Base-by-base conservation (phyloP, 495 filamentous ascomycete species). In the Cercophora scortea region DNA sequence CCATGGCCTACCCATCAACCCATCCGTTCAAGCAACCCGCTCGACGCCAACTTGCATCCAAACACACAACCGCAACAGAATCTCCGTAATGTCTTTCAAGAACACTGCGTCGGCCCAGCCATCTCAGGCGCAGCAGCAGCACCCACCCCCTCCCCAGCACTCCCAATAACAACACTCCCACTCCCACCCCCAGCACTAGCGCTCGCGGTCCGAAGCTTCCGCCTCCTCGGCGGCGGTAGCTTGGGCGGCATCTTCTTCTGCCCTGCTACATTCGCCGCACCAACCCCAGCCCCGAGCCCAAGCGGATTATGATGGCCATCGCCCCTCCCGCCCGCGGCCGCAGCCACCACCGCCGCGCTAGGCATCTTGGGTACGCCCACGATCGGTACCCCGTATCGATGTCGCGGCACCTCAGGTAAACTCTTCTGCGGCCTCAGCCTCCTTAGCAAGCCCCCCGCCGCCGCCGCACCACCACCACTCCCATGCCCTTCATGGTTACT, bases 221-320 rank as follows among this genome's bases (percentile, higher is more conserved):
- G 71, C 45, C 63, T 47, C 53, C 78, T 71, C 53, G 78, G 78
- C 1, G 74, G 74, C 8, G 78, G 78, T 5, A 77, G 68, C 56
- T 80, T 78, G 0, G 78, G 78, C 13, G 78, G 78, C n/a, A 70
- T 47, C 59, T 75, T 80, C 60, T 79, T 81, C 19, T 46, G 57
- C 47, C 25, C 25, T 25, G 25, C 25, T 25, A 5, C 25, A 25
- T 25, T 25, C 25, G 25, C 25, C 2, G 2, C 25, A 5, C 25
- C 25, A 25, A 25, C 25, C 2, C 25, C 25, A 25, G 25, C 25
- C 5, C 25, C 25, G 5, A 25, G 25, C 25, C 25, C 25, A 25
- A 2, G 25, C 25, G 25, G 25, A 25, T n/a, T n/a, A n/a, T 25
- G 25, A 25, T 25, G 25, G 25, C 2, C 25, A 25, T 25, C 25